Percentiles rank a stretch among this genome's conserved stretches.
Conservation (phyloP, 164 flowering plant species). For the Stephania yunnanensis region DNA sequence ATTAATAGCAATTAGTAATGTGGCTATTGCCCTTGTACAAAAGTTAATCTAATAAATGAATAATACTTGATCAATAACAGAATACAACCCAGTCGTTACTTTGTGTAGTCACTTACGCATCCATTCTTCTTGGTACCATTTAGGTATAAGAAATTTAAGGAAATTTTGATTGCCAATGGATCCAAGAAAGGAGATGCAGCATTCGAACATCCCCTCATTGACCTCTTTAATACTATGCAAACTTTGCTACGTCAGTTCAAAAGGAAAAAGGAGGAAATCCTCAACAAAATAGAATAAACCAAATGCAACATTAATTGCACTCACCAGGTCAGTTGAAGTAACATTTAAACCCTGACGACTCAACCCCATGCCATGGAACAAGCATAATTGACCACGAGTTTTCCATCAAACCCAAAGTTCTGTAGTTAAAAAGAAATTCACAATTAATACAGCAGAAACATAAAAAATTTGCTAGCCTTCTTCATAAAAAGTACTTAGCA, state of each 20-base stretch:
- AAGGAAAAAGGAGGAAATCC: background rate
- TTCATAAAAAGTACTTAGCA: too few species aligned
- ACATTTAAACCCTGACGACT: constrained; percentile 5
- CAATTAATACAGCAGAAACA: background rate
- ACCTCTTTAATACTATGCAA: background rate
- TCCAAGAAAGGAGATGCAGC: background rate
- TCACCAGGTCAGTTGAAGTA: constrained; percentile 7
- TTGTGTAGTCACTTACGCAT: too few species aligned
- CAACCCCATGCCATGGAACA: constrained; percentile 97
- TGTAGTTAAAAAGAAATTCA: constrained; percentile 24
- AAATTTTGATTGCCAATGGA: background rate
- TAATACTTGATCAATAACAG: background rate
- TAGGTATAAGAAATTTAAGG: background rate
- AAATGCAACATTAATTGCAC: background rate
- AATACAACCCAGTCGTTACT: too few species aligned
- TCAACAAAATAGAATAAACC: background rate
- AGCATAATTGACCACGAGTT: constrained; percentile 85
- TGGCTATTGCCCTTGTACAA: background rate
- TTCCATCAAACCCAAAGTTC: constrained; percentile 94
- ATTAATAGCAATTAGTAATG: background rate
- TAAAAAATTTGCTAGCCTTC: background rate
- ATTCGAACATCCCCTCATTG: background rate
- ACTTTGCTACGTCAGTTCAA: background rate
- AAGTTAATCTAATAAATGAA: background rate
- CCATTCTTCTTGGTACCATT: background rate